These are phyloP conservation scores for Globisporangium sylvaticum DNA, from an alignment of 352 stramenopile species.

Conservation along the genomic window DNA sequence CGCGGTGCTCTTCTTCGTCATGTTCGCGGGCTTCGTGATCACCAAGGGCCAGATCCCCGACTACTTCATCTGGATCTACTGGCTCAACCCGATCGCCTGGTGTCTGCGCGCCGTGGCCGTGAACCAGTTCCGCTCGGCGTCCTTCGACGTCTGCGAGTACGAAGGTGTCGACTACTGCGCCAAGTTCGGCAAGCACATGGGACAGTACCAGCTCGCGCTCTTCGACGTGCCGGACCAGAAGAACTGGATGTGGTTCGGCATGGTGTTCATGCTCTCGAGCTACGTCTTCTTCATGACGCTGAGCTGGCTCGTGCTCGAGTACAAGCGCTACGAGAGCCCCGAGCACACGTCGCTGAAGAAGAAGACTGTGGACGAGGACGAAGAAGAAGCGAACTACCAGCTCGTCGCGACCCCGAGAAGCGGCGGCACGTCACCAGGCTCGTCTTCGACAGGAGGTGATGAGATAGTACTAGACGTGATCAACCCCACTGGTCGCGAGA, in stretches of 20 bases:
- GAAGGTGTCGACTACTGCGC: neutral
- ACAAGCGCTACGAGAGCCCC: neutral
- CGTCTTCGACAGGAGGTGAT: neutral
- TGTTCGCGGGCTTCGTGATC: constrained; percentile 1
- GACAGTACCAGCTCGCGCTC: neutral
- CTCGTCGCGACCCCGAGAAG: too few relatives aligned
- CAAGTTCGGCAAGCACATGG: neutral
- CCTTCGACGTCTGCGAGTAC: neutral
- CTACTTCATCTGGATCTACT: constrained; percentile 8
- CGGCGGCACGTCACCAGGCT: neutral
- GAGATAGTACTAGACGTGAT: neutral
- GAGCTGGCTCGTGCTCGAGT: neutral
- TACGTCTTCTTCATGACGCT: neutral
- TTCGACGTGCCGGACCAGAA: neutral
- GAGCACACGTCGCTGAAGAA: neutral
- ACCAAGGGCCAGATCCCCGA: neutral
- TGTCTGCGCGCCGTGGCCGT: neutral
- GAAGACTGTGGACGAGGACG: too few relatives aligned
- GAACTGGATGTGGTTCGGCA: neutral
- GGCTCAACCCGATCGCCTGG: constrained; percentile 1
- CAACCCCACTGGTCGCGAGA: constrained; percentile 1
- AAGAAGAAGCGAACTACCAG: too few relatives aligned
- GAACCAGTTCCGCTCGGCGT: constrained; percentile 2
- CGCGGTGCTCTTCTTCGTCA: neutral
- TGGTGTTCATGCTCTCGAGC: neutral